Evolutionary conservation across 805 yeast species (phyloP), one percentile per base, ranked within the genome.

Genomic region (Nakazawaea pomicola): DNA sequence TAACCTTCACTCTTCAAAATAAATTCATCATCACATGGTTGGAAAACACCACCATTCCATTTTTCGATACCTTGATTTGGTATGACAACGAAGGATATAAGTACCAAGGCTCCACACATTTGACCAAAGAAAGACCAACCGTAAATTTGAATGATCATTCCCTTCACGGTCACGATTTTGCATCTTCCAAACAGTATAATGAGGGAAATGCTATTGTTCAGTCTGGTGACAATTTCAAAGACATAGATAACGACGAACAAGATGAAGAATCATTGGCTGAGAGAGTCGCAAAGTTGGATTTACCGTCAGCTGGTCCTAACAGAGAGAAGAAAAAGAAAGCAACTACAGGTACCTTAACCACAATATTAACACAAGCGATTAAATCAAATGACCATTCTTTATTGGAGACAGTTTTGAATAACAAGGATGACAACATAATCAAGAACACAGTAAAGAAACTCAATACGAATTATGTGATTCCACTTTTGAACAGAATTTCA

Each of bases 341-440:
- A 16, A 73, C 78, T 7, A 76, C 84, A 4, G 95, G 93, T 38
- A 78, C 96, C 1, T 74, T 90, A 46, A 78, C 96, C 1, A 80
- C 84, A 1, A 77, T 93, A n/a, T 68, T 93, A 33, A 70, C 90
- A 11, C 99, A 93, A 64, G 91, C 99, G 0, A 70, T 93, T 47
- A 80, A 78, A 52, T 80, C 95, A 16, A 86, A 85, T 53, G 99
- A 93, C 58, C 89, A 81, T 53, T 67, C 93, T 8, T 67, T 93
- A 43, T 69, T 93, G 47, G 98, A 93, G 59, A 78, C 87, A 3
- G 95, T 95, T 10, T 69, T 93, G 48, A 61, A 62, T 44, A 74
- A 74, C 50, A 65, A 68, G 36, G 80, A 76, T 49, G 74, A 74
- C 36, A 57, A 54, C 6, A 62, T 74, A 7, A 72, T 76, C 33